Base-by-base conservation (phyloP, 192 early-diverging fungal genomes). In the Backusella luteola region DNA sequence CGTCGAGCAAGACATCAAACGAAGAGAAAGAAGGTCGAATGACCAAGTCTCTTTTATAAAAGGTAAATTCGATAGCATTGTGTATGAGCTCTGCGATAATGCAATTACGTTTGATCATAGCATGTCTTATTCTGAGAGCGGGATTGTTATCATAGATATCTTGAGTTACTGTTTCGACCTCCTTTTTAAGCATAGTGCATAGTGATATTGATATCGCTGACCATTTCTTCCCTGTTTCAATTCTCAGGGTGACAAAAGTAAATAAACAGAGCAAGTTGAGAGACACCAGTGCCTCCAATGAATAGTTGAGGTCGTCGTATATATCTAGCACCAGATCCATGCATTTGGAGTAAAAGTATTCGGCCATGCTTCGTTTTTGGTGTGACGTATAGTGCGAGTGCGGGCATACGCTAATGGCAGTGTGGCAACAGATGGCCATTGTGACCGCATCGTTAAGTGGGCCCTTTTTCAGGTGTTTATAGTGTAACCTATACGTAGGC, bases 361-460 rank as follows among this genome's bases (percentile, higher is more conserved):
- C 73, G 32, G 53, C 56, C 52, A 74, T 35, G n/a, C 35, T 19
- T 29, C 73, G 17, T n/a, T 74, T 74, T 32, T 66, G 26, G n/a
- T 38, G 34, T 41, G 35, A 66, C 32, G 34, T 35, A 14, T 39
- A 29, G 4, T 9, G 14, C 12, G 56, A 38, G 15, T 74, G 73
- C 4, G 35, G 34, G 35, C 73, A 74, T 44, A 35, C 14, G 3
- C 9, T 59, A 21, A 38, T 41, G 35, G 36, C 34, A 11, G 38
- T 44, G 19, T 23, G 29, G 6, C 35, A 34, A 41, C 73, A 74
- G 8, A 74, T 74, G 19, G 73, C 73, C 35, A 66, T 49, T 21
- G 73, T 74, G n/a, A 74, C 59, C 11, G 73, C 53, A 74, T 56
- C 52, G 26, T n/a, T 19, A 35, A 74, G 42, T 15, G 73, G 73